Conservation (phyloP, 306 rosid species). For the Cyamopsis tetragonoloba region DNA sequence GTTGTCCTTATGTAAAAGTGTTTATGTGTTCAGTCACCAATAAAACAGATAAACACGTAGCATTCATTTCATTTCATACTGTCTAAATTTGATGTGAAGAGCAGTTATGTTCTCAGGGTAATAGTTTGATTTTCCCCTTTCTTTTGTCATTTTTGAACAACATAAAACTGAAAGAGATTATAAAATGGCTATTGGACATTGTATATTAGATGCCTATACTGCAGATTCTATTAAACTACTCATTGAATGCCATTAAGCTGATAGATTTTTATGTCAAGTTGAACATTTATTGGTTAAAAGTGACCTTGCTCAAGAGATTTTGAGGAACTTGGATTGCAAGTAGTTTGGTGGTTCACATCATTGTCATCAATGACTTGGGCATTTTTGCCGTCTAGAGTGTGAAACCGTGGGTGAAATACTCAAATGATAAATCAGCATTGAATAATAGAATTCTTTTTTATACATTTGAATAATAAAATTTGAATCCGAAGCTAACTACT, state of each 20-base stretch:
- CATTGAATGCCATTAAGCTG: no score
- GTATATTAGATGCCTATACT: background rate
- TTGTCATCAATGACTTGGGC: background rate
- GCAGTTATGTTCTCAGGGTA: background rate
- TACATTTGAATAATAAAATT: background rate
- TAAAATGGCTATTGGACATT: background rate
- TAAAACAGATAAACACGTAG: no score
- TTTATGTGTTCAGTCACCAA: no score
- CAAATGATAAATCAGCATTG: background rate
- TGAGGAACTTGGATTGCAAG: background rate
- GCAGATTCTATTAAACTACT: background rate
- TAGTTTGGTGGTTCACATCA: conserved; percentile 8
- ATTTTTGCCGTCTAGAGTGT: background rate
- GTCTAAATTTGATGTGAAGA: background rate
- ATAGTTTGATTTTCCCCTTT: no score
- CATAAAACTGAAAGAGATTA: background rate
- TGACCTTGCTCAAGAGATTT: background rate
- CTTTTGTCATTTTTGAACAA: no score
- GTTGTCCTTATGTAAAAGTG: no score
- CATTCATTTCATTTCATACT: background rate
- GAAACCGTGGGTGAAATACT: background rate
- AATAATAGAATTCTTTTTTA: background rate
- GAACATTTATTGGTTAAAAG: background rate
- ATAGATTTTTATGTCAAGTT: background rate
- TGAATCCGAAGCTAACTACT: background rate